These are phyloP conservation scores for Ciborinia camelliae DNA, from an alignment of 2,329 filamentous ascomycete species.

Conservation along the genomic window DNA sequence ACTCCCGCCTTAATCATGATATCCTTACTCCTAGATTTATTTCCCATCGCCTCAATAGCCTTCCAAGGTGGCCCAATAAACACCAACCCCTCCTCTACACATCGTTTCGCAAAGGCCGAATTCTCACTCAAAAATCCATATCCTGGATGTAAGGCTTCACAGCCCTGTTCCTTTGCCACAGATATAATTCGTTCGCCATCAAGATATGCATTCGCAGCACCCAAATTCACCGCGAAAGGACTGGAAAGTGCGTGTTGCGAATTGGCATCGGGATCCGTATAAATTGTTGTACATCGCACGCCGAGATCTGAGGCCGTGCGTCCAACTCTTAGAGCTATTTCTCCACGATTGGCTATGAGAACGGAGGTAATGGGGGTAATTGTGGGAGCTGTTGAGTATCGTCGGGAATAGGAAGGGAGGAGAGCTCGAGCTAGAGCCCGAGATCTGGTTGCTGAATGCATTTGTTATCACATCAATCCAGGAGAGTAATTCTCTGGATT, in stretches of 20 bases:
- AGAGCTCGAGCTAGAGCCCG: constrained; percentile 34
- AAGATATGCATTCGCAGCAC: constrained; percentile 80
- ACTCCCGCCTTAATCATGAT: constrained; percentile 97
- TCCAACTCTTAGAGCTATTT: constrained; percentile 92
- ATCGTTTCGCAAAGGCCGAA: constrained; percentile 81
- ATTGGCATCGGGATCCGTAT: constrained; percentile 84
- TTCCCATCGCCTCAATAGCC: constrained; percentile 86
- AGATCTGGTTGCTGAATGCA: constrained; percentile 32
- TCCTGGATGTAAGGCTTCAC: constrained; percentile 89
- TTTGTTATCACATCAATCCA: constrained; percentile 22
- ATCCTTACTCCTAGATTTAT: constrained; percentile 89
- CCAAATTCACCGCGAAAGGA: constrained; percentile 79
- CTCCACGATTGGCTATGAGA: constrained; percentile 92
- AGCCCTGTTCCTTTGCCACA: constrained; percentile 80
- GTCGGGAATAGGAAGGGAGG: constrained; percentile 25
- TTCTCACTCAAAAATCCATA: constrained; percentile 98
- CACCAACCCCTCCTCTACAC: constrained; percentile 82
- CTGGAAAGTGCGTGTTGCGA: constrained; percentile 87
- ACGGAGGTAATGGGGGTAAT: constrained; percentile 66
- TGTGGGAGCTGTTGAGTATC: constrained; percentile 23
- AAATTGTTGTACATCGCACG: constrained; percentile 89
- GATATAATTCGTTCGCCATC: constrained; percentile 90
- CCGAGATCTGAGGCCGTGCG: constrained; percentile 83
- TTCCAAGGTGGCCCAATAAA: constrained; percentile 89
- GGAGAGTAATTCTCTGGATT: background rate